Conservation (phyloP, 2,329 filamentous ascomycete species). For the Pseudovirgaria hyperparasitica region DNA sequence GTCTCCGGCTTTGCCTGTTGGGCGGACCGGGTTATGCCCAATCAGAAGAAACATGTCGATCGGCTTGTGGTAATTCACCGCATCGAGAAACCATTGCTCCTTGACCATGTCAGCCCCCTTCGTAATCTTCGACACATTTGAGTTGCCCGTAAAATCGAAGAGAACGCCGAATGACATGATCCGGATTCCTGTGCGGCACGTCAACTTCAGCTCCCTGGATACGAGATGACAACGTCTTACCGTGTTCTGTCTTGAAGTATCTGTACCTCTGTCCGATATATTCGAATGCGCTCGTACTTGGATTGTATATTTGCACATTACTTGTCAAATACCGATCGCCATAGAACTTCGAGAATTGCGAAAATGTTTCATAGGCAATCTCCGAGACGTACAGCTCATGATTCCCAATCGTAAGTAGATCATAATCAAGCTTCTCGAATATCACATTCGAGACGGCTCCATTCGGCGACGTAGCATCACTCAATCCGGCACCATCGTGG, state of each 20-base stretch:
- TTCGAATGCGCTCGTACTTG: constrained; percentile 29
- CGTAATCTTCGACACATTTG: constrained; percentile 48
- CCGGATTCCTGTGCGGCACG: constrained; percentile 21
- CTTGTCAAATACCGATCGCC: constrained; percentile 40
- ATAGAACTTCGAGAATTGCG: constrained; percentile 46
- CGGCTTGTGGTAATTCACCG: constrained; percentile 40
- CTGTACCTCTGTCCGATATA: constrained; percentile 35
- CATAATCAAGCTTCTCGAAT: constrained; percentile 41
- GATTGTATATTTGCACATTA: constrained; percentile 39
- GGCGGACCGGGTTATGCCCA: constrained; percentile 48
- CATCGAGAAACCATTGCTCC: constrained; percentile 48
- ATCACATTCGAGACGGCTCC: constrained; percentile 41
- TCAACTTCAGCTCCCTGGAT: neutral
- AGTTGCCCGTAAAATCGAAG: constrained; percentile 42
- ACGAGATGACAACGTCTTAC: constrained; percentile 8
- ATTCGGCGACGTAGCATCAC: constrained; percentile 46
- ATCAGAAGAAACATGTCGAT: constrained; percentile 52
- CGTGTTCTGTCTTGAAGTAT: constrained; percentile 37
- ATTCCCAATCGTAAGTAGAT: constrained; percentile 45
- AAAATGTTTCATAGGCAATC: constrained; percentile 49
- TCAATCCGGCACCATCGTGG: constrained; percentile 53
- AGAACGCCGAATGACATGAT: constrained; percentile 42
- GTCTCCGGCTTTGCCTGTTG: constrained; percentile 29
- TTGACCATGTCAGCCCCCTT: constrained; percentile 39
- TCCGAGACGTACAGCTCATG: constrained; percentile 53